Evolutionary conservation across 805 yeast species (phyloP), one percentile per base, ranked within the genome.

Genomic region (Kodamaea hsintzibuensis): DNA sequence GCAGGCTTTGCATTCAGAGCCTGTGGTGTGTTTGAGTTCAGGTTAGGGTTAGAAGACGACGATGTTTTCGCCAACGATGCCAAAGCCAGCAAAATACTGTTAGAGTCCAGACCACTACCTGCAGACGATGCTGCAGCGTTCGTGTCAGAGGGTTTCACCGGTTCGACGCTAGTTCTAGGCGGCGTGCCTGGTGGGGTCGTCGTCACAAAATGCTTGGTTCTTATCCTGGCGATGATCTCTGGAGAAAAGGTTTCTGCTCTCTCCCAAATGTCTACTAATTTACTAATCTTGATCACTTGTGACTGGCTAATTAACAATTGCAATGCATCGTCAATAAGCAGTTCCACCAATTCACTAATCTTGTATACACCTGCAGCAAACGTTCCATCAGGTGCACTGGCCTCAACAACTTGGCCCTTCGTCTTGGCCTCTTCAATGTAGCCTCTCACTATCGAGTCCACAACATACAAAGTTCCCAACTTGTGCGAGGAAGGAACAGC

Each of bases 231-330:
- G 52, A 95, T 74, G 33, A 79, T 72, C 42, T 78, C 76, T 43
- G 82, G 80, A 52, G 78, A 77, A 72, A 95, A 93, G 13, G 97
- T 88, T 43, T 83, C 84, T 38, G 91, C 87, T 59, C 89, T 84
- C 60, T 84, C 89, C 99, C 99, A 95, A 63, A 95, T 92, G 58
- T 90, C 96, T 60, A 95, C 81, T 61, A 95, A 79, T 71, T 91
- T 93, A 63, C 85, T 77, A 61, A 91, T 82, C 69, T 92, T 95
- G 55, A 84, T 91, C 66, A 60, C 66, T 70, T 82, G 70, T 77
- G 88, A 65, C 78, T 88, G 52, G 55, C 66, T 68, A 42, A 79
- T 72, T 57, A 83, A 76, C 55, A 79, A 82, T 42, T 80, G 76
- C 59, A 86, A 70, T 30, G 90, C 83, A 61, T 85, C 86, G 58